phyloP scores from a whole-genome alignment of 2,329 filamentous ascomycete species.

The Helotiales sp. region DNA sequence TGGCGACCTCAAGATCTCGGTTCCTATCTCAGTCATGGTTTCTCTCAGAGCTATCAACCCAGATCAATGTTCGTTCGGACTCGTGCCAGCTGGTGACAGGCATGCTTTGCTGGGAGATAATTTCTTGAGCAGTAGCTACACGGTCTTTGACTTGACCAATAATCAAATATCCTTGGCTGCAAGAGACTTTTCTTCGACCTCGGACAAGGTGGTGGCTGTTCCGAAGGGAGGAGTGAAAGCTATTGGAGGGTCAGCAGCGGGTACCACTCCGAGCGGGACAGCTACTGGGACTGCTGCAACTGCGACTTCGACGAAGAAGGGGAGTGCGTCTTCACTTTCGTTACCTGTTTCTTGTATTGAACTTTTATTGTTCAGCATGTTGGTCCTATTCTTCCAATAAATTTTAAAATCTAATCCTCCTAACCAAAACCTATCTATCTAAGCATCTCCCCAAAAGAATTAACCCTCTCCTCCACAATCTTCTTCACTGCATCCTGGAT shows the following conservation, averaged over 20 bases:
- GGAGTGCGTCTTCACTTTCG: not conserved
- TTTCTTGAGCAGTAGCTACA: not conserved
- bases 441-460: too few relatives aligned
- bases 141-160: not conserved
- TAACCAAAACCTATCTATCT: too few relatives aligned
- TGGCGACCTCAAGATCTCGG: not conserved
- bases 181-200: not conserved
- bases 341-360: too few relatives aligned
- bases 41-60: not conserved
- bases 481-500: too few relatives aligned
- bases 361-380: too few relatives aligned
- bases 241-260: not conserved
- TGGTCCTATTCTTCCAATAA: too few relatives aligned
- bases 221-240: not conserved
- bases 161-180: not conserved
- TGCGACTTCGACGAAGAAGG: too few relatives aligned
- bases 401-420: too few relatives aligned
- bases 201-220: not conserved
- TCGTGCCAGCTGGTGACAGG: not conserved
- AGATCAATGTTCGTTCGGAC: not conserved
- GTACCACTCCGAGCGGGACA: not conserved
- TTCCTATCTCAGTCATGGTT: not conserved
- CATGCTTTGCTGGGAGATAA: not conserved
- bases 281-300: not conserved
- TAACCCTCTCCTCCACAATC: too few relatives aligned